Conservation (phyloP, 2,329 filamentous ascomycete genomes). For the Ilyonectria destructans region DNA sequence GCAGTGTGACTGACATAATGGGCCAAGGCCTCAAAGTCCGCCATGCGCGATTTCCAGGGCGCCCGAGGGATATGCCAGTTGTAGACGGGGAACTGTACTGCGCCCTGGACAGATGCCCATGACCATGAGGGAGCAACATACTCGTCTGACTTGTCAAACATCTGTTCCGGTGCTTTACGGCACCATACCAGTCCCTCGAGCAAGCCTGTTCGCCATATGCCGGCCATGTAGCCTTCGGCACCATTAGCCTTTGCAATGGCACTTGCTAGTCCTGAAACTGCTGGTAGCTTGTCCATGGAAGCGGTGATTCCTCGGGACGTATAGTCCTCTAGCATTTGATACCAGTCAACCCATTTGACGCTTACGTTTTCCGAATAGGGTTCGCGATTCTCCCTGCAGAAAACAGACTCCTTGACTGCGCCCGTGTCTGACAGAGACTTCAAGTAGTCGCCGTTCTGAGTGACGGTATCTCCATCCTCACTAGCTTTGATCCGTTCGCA, state of each 20-base stretch:
- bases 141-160: background rate
- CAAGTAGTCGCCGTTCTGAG: conserved; percentile 9
- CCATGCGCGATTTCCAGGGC: background rate
- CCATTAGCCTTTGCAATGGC: conserved; percentile 4
- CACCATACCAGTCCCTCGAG: conserved; percentile 20
- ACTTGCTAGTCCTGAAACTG: conserved; percentile 21
- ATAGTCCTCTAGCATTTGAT: conserved; percentile 17
- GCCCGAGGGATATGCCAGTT: background rate
- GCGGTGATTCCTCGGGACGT: conserved; percentile 14
- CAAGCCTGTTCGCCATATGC: conserved; percentile 19
- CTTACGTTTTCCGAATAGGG: background rate
- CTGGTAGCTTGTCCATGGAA: conserved; percentile 14
- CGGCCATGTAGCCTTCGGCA: conserved; percentile 13
- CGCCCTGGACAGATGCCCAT: conserved; percentile 26
- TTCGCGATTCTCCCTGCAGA: background rate
- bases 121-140: conserved; percentile 29
- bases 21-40: background rate
- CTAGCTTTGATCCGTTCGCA: conserved; percentile 15
- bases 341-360: conserved; percentile 16
- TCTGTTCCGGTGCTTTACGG: conserved; percentile 9
- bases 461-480: conserved; percentile 4
- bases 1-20: background rate
- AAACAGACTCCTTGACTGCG: background rate
- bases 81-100: conserved; percentile 1
- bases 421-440: background rate